These are phyloP conservation scores for Malassezia equina DNA, from an alignment of 1,284 basidiomycete genomes.

Conservation along the genomic window DNA sequence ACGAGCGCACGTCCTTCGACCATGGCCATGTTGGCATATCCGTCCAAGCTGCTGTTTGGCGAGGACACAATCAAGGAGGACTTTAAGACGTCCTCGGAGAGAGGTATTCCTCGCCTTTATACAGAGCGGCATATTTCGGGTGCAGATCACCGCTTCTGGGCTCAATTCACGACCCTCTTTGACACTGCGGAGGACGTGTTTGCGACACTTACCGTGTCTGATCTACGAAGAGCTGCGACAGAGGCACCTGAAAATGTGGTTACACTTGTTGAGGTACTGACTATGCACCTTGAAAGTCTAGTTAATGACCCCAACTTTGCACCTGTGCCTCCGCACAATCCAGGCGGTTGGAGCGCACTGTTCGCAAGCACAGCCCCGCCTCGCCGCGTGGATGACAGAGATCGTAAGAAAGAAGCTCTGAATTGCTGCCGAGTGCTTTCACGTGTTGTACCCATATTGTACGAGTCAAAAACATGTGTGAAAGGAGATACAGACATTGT, in stretches of 20 bases:
- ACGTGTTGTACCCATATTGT: constrained; percentile 32
- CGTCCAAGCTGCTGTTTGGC: constrained; percentile 8
- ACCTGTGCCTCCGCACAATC: constrained; percentile 18
- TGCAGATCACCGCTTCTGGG: constrained; percentile 37
- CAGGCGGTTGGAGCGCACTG: constrained; percentile 8
- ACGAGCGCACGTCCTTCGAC: neutral
- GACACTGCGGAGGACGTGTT: constrained; percentile 32
- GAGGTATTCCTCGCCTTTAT: constrained; percentile 36
- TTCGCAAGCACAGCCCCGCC: constrained; percentile 16
- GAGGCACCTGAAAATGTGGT: constrained; percentile 37
- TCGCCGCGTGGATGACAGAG: constrained; percentile 14
- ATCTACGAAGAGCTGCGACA: constrained; percentile 25
- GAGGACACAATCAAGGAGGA: constrained; percentile 1
- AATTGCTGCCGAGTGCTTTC: constrained; percentile 40
- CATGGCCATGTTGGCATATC: constrained; percentile 4
- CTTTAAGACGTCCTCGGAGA: constrained; percentile 10
- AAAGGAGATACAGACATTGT: constrained; percentile 4
- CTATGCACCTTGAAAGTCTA: constrained; percentile 38
- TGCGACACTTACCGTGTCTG: constrained; percentile 25
- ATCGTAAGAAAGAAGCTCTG: constrained; percentile 33
- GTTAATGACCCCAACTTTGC: constrained; percentile 32
- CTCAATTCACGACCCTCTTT: constrained; percentile 24
- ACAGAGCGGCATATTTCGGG: constrained; percentile 30
- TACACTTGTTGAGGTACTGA: constrained; percentile 34
- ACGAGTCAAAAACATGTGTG: neutral